A percentile compares a stretch with the other conserved stretches of the same genome.
These are phyloP conservation scores for Cicer bijugum DNA, from an alignment of 306 rosid species.

Conservation along the genomic window DNA sequence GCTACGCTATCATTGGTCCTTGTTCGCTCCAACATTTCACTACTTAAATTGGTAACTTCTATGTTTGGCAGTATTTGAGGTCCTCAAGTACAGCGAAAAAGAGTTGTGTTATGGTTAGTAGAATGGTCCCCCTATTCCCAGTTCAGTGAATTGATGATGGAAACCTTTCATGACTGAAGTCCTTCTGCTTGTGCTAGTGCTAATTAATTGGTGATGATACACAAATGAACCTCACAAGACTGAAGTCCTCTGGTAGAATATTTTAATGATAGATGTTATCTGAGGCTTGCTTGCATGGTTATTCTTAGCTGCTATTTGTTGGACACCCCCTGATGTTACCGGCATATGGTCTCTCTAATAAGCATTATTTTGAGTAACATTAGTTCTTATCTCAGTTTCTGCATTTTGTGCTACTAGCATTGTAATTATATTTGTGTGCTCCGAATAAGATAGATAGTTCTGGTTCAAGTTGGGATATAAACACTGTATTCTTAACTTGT, in stretches of 20 bases:
- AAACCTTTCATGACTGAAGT: not conserved
- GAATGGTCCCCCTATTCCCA: not conserved
- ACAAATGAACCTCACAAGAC: conserved; percentile 1
- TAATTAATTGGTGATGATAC: conserved; percentile 1
- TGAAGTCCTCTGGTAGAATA: not conserved
- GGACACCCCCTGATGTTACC: not conserved
- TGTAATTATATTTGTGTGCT: not conserved
- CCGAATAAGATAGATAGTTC: not conserved
- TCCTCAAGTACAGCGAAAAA: conserved; percentile 5
- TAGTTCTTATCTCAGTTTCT: not conserved
- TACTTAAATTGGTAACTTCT: not conserved
- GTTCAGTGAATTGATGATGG: not conserved
- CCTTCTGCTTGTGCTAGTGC: conserved; percentile 1
- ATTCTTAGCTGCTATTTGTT: conserved; percentile 1
- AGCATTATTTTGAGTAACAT: not conserved
- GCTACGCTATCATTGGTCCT: not conserved
- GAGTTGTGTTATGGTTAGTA: not conserved
- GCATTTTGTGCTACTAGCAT: not conserved
- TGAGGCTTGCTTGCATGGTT: conserved; percentile 10
- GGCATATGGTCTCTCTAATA: not conserved
- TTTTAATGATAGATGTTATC: not conserved
- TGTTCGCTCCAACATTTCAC: conserved; percentile 8
- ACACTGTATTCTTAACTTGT: conserved; percentile 1
- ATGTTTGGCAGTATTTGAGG: not conserved
- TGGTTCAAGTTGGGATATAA: not conserved